phyloP scores from a whole-genome alignment of 805 yeast species.

The Wickerhamomyces subpelliculosus region DNA sequence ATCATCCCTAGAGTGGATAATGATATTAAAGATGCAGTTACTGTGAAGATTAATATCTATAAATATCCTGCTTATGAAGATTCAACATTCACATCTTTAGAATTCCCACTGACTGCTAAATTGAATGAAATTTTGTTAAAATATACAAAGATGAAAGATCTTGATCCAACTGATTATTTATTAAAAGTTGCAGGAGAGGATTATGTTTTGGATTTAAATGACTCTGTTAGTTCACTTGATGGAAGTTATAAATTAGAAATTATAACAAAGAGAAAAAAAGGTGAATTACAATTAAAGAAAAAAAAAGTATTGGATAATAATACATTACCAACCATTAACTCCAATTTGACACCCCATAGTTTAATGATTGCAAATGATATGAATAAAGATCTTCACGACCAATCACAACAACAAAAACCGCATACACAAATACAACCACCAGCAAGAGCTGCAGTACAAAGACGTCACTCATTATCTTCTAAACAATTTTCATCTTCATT shows the following conservation, averaged over 20 bases:
- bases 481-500: slow-evolving; percentile 6
- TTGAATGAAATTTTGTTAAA: slow-evolving; percentile 30
- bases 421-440: background rate
- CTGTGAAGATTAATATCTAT: slow-evolving; percentile 24
- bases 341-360: slow-evolving; percentile 23
- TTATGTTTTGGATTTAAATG: slow-evolving; percentile 27
- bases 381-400: background rate
- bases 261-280: slow-evolving; percentile 34
- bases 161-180: slow-evolving; percentile 30
- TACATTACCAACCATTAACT: slow-evolving; percentile 21
- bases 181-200: slow-evolving; percentile 28
- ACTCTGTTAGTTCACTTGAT: slow-evolving; percentile 34
- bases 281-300: slow-evolving; percentile 26
- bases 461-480: slow-evolving; percentile 1
- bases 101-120: slow-evolving; percentile 26
- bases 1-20: slow-evolving; percentile 23
- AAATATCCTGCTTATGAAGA: slow-evolving; percentile 27
- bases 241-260: slow-evolving; percentile 35
- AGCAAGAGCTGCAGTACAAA: background rate
- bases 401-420: slow-evolving; percentile 1
- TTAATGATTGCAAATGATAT: slow-evolving; percentile 9
- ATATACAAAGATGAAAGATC: slow-evolving; percentile 26
- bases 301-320: slow-evolving; percentile 19
- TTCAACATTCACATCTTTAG: slow-evolving; percentile 23
- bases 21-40: slow-evolving; percentile 19